Base-by-base conservation (phyloP, 805 yeast genomes). In the Candida chilensis region DNA sequence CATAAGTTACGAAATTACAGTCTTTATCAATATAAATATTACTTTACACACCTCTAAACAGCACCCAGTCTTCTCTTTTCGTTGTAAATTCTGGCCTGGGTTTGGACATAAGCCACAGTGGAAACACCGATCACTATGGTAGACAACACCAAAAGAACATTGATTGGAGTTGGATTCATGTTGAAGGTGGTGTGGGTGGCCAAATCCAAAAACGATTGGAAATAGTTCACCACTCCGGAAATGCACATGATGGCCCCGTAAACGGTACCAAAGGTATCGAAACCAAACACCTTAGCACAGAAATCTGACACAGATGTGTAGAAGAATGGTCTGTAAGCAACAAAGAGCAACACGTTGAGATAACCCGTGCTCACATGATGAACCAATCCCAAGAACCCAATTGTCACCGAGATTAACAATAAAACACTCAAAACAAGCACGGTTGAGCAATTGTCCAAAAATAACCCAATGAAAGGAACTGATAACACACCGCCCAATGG, bases 281-380 rank as follows among this genome's bases (percentile, higher is more conserved):
- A 64, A 1, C 81, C 80, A 47, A 74, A 76, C 28, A 70, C 76
- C 47, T 76, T 77, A 17, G 81, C 76, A 42, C 78, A 71, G 43
- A 60, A 67, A 44, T 71, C 78, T 3, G 73, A 64, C 22, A 71
- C 54, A 2, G 74, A 57, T n/a, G 78, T 71, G 44, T 71, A 71
- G 49, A 69, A 71, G 39, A 71, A 69, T 21, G 78, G 78, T 46
- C 78, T 59, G 53, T 65, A 71, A 21, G 57, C 60, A 21, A 69
- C 76, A 44, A 71, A 71, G 13, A 71, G 30, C 22, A 60, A 43
- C 18, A 71, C 66, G 37, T 68, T 64, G 29, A 67, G 27, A 6
- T 68, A 33, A 32, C 74, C 76, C 2, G 63, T 38, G 16, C 37
- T n/a, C 32, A 54, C 60, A 21, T 55, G 56, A 27, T 64, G 54